Evolutionary conservation across 2,329 filamentous ascomycete genomes (phyloP).

Genomic region (Botryotinia globosa): DNA sequence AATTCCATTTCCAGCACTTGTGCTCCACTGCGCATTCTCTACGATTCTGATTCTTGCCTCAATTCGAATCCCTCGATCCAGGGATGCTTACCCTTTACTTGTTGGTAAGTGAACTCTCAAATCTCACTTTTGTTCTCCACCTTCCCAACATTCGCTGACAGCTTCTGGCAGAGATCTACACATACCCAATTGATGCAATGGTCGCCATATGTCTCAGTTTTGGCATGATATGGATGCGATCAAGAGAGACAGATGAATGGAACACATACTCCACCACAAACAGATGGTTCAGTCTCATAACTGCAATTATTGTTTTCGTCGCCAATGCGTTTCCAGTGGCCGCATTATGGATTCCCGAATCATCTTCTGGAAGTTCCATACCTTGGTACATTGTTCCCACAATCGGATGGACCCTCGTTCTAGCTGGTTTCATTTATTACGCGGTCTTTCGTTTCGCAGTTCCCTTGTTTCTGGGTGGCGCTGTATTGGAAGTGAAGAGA

Average conservation of each 20-base stretch:
- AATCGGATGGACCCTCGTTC: constrained; percentile 17
- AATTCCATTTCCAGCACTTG: constrained; percentile 28
- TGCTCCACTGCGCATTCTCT: constrained; percentile 24
- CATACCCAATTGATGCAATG: constrained; percentile 42
- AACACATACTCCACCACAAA: constrained; percentile 7
- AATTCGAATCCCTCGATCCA: constrained; percentile 2
- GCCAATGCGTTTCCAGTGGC: constrained; percentile 10
- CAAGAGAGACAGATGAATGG: not conserved
- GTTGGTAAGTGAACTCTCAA: not conserved
- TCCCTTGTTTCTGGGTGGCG: not conserved
- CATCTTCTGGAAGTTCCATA: not conserved
- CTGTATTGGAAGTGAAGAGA: constrained; percentile 1
- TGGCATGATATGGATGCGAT: constrained; percentile 12
- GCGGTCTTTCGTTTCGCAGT: constrained; percentile 1
- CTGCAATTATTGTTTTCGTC: constrained; percentile 15
- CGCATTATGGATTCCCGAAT: constrained; percentile 10
- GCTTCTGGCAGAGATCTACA: constrained; percentile 37
- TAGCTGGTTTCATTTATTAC: constrained; percentile 5
- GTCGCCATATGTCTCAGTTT: constrained; percentile 31
- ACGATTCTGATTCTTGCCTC: constrained; percentile 24
- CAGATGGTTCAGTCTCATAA: constrained; percentile 16
- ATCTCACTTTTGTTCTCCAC: not conserved
- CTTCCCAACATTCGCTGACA: constrained; percentile 34
- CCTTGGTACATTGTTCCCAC: constrained; percentile 20
- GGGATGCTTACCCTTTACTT: constrained; percentile 20